Conservation (phyloP, 495 filamentous ascomycete species). For the Penicillium macrosclerotiorum region DNA sequence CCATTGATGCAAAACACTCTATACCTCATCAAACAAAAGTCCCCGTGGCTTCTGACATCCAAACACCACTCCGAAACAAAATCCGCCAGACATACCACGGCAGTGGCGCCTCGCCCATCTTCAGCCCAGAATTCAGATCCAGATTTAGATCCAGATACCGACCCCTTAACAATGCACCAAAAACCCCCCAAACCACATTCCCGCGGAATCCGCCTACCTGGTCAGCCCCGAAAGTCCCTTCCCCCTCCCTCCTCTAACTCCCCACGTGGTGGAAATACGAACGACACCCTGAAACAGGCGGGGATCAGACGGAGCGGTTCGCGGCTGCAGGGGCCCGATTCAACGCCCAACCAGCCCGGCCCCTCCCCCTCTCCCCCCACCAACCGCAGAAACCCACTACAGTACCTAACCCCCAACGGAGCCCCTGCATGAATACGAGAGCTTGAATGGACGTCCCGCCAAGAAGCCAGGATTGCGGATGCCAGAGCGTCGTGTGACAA, state of each 20-base stretch:
- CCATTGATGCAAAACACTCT: no score
- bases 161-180: not conserved
- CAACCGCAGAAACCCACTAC: not conserved
- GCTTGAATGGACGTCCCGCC: not conserved
- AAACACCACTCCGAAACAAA: no score
- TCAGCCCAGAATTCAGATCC: no score
- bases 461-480: no score
- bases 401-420: no score
- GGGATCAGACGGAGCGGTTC: not conserved
- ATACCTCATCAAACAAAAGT: no score
- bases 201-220: no score
- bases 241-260: not conserved
- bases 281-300: not conserved
- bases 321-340: constrained; percentile 3
- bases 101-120: constrained; percentile 1
- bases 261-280: constrained; percentile 2
- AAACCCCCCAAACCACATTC: no score
- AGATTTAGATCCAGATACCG: not conserved
- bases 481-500: no score
- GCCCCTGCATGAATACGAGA: constrained; percentile 3
- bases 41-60: no score
- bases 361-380: not conserved
- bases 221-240: not conserved
- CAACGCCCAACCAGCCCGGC: not conserved
- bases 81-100: not conserved